Evolutionary conservation across 768 basidiomycete genomes (phyloP).

Genomic region (Strobilomyces echinocephalus): DNA sequence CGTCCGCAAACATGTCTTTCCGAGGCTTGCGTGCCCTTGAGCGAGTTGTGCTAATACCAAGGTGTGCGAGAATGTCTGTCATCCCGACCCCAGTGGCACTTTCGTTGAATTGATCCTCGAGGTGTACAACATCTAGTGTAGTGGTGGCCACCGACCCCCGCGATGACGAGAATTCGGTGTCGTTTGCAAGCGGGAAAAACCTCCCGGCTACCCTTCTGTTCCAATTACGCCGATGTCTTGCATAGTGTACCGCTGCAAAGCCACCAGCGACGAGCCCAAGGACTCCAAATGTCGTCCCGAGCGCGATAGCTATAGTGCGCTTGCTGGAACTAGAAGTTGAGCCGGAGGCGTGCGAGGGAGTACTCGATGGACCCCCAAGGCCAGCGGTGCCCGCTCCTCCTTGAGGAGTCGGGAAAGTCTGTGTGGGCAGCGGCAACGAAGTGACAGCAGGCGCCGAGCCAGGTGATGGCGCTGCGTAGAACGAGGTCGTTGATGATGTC

Average conservation of each 20-base stretch:
- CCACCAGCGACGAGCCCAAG: constrained; percentile 48
- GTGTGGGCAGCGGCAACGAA: constrained; percentile 34
- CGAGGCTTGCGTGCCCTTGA: constrained; percentile 30
- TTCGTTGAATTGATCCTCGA: constrained; percentile 4
- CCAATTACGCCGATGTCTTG: constrained; percentile 31
- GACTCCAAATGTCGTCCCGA: constrained; percentile 60
- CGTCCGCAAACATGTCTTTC: constrained; percentile 74
- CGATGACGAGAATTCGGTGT: constrained; percentile 13
- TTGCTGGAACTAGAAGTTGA: constrained; percentile 17
- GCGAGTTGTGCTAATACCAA: constrained; percentile 21
- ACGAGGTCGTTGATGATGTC: constrained; percentile 37
- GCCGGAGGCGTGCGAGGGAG: constrained; percentile 15
- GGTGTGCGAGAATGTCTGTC: constrained; percentile 15
- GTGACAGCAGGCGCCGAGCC: constrained; percentile 26
- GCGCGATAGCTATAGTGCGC: constrained; percentile 44
- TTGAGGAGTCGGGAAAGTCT: constrained; percentile 20
- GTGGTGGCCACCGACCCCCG: constrained; percentile 3
- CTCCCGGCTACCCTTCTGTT: neutral
- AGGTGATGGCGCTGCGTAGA: constrained; percentile 35
- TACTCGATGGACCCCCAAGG: constrained; percentile 4
- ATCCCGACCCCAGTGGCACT: constrained; percentile 2
- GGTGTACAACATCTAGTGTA: constrained; percentile 3
- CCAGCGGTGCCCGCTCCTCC: constrained; percentile 5
- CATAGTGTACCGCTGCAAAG: constrained; percentile 40
- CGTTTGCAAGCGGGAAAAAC: constrained; percentile 21